A percentile compares a stretch with the other conserved stretches of the same genome.
These are phyloP conservation scores for Clonostachys rhizophaga DNA, from an alignment of 2,329 filamentous ascomycete species.

Conservation along the genomic window DNA sequence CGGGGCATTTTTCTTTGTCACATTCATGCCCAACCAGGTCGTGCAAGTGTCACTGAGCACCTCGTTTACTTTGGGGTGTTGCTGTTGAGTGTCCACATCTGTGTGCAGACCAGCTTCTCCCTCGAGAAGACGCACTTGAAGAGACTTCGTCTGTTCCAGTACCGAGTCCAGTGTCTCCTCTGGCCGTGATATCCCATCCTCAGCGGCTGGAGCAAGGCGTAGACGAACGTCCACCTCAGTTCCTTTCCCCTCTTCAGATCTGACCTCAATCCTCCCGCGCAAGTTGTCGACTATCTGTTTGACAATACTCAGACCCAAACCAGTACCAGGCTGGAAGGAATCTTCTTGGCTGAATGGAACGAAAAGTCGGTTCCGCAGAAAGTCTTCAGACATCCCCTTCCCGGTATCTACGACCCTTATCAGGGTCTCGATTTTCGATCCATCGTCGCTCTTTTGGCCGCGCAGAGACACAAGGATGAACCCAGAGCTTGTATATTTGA, in stretches of 20 bases:
- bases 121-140: constrained; percentile 11
- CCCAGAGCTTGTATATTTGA: constrained; percentile 55
- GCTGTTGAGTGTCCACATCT: constrained; percentile 5
- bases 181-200: not conserved
- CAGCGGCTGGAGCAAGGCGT: constrained; percentile 19
- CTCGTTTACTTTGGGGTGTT: constrained; percentile 14
- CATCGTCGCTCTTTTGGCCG: constrained; percentile 12
- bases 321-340: constrained; percentile 53
- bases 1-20: constrained; percentile 8
- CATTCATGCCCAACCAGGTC: constrained; percentile 25
- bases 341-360: constrained; percentile 62
- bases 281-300: constrained; percentile 54
- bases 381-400: constrained; percentile 59
- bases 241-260: constrained; percentile 45
- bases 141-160: constrained; percentile 7
- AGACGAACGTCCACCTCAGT: constrained; percentile 48
- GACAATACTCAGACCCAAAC: constrained; percentile 60
- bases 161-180: constrained; percentile 8
- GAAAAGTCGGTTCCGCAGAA: constrained; percentile 53
- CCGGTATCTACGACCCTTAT: constrained; percentile 57
- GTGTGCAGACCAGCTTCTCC: not conserved
- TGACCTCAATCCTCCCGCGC: constrained; percentile 53
- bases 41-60: constrained; percentile 18
- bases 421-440: constrained; percentile 13
- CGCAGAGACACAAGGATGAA: constrained; percentile 36